Evolutionary conservation across 768 basidiomycete species (phyloP).

Genomic region (Tephrocybe rancida): DNA sequence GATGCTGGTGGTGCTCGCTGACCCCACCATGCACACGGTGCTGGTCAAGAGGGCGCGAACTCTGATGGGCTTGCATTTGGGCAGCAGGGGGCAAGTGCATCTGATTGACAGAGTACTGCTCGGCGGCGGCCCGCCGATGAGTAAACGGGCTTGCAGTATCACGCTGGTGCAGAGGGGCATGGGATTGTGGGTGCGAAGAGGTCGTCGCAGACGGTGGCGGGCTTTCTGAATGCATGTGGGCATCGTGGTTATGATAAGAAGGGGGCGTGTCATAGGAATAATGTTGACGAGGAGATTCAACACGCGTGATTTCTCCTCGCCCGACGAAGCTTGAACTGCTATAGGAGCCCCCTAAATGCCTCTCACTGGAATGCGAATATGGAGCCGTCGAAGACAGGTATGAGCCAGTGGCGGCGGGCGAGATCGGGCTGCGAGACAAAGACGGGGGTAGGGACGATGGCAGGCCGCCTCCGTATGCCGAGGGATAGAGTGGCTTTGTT

Average conservation of each 20-base stretch:
- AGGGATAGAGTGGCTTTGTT: conserved; percentile 47
- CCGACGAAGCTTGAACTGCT: conserved; percentile 46
- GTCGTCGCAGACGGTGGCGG: conserved; percentile 38
- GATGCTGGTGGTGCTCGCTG: conserved; percentile 24
- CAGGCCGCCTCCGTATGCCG: conserved; percentile 41
- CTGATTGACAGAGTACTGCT: conserved; percentile 51
- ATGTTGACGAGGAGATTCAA: conserved; percentile 45
- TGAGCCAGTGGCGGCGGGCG: conserved; percentile 34
- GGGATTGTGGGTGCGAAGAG: conserved; percentile 31
- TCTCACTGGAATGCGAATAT: conserved; percentile 54
- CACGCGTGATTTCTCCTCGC: conserved; percentile 46
- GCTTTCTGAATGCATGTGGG: conserved; percentile 40
- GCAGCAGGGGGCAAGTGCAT: conserved; percentile 51
- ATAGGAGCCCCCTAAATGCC: conserved; percentile 49
- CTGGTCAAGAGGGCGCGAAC: conserved; percentile 46
- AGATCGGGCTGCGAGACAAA: conserved; percentile 43
- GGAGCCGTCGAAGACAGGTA: conserved; percentile 40
- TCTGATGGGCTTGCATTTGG: conserved; percentile 41
- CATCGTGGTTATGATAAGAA: conserved; percentile 46
- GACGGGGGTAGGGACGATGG: conserved; percentile 42
- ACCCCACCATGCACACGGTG: conserved; percentile 35
- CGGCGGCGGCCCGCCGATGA: conserved; percentile 60
- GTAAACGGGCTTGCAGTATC: conserved; percentile 51
- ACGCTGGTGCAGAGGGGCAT: conserved; percentile 39
- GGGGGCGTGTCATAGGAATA: conserved; percentile 55